Evolutionary conservation across 148 eudicot genomes (phyloP), one percentile per base, ranked within the genome.

Genomic region (Pharnaceum exiguum): DNA sequence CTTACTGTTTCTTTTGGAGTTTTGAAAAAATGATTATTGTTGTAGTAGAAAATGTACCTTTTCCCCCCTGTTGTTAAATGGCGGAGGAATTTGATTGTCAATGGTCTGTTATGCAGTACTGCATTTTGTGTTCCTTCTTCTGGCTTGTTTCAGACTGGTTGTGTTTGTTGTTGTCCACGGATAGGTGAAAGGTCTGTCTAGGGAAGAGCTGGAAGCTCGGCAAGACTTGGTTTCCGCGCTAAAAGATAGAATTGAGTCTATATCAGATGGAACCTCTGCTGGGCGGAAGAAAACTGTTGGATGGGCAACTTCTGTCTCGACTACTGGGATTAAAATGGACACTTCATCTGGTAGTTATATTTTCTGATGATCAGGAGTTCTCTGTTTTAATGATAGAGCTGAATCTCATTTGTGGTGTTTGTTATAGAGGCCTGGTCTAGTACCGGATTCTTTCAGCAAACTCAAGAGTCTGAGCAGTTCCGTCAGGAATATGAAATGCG

Each of bases 401-500:
- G 33, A 43, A 17, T 32, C 22, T 8, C 19, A 18, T 11, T 36
- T 8, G 18, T 55, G 15, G 48, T 26, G 10, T 50, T 23, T 58
- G 5, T 65, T 27, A 44, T 55, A 84, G 82, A 70, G 50, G 69
- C 71, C 60, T 66, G 55, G 51, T 76, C 69, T 59, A 68, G 67
- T 30, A 38, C 45, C 1, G 82, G 60, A 16, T 85, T 73, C 53
- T 76, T 79, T 49, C 76, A 71, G 56, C 57, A 77, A 15, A 74
- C 75, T 46, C 81, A 79, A 31, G 82, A 82, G 43, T 72, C 91
- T 23, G 68, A 36, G 27, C 62, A 77, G 26, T 85, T 82, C 49
- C 70, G 80, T 55, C 78, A 82, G 51, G 87, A 85, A 51, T 82
- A 72, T 68, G 91, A 85, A 77, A 79, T 85, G 91, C 69, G 80